These are phyloP conservation scores for Bjerkandera adusta DNA, from an alignment of 1,284 basidiomycete species.

Conservation along the genomic window DNA sequence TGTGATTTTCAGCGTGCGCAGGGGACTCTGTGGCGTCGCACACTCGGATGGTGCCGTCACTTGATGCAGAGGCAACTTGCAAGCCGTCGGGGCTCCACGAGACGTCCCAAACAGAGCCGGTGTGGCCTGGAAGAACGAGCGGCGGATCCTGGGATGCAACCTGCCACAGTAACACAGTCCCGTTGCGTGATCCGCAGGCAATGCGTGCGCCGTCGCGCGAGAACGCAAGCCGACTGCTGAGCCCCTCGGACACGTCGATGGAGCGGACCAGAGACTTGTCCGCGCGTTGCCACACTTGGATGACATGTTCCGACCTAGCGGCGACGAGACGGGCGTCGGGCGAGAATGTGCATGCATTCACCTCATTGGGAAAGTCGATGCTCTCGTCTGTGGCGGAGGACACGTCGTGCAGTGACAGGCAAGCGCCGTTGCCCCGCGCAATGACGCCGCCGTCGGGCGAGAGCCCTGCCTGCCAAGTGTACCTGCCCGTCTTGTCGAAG, in stretches of 20 bases:
- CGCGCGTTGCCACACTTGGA: no score
- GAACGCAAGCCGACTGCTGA: no score
- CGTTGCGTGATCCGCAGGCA: conserved; percentile 11
- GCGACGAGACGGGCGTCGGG: no score
- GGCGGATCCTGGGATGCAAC: conserved; percentile 3
- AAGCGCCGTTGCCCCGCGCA: conserved; percentile 17
- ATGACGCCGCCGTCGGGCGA: conserved; percentile 20
- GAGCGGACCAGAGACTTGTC: conserved; percentile 4
- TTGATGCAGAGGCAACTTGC: conserved; percentile 16
- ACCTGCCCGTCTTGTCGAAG: conserved; percentile 15
- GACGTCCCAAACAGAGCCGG: conserved; percentile 12
- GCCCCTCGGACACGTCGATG: no score
- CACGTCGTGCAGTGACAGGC: conserved; percentile 12
- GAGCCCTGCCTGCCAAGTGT: conserved; percentile 13
- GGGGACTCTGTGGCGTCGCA: no score
- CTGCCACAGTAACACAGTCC: conserved; percentile 16
- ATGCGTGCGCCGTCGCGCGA: conserved; percentile 14
- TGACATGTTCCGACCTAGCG: no score
- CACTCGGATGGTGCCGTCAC: conserved; percentile 17
- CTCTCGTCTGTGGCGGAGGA: conserved; percentile 1
- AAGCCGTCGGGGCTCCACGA: conserved; percentile 18
- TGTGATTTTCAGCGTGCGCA: no score
- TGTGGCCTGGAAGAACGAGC: conserved; percentile 17
- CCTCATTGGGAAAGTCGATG: no score
- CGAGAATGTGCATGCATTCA: no score